Evolutionary conservation across 1,284 basidiomycete genomes (phyloP).

Genomic region (Xerocomus amazonicus): DNA sequence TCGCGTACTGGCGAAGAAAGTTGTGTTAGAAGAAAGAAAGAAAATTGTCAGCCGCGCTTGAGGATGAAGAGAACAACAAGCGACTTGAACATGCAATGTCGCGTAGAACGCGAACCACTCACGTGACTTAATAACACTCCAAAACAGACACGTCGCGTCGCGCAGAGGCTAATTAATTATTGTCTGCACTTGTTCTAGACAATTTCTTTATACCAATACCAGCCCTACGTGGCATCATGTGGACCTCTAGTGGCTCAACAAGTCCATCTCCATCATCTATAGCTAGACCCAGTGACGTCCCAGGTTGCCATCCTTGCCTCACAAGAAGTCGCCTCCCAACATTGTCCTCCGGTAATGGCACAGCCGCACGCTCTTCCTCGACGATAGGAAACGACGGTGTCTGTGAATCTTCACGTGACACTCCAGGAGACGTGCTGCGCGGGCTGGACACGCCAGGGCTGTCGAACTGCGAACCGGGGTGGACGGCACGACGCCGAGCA

Average conservation of each 20-base stretch:
- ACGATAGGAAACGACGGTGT: slow-evolving; percentile 10
- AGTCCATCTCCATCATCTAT: slow-evolving; percentile 37
- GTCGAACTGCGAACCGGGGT: slow-evolving; percentile 46
- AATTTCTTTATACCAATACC: slow-evolving; percentile 47
- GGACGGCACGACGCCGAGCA: slow-evolving; percentile 58
- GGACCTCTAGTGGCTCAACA: slow-evolving; percentile 53
- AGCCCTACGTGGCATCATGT: slow-evolving; percentile 40
- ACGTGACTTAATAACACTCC: slow-evolving; percentile 32
- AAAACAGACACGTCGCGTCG: slow-evolving; percentile 37
- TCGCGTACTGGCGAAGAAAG: slow-evolving; percentile 6
- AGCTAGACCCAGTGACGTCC: slow-evolving; percentile 49
- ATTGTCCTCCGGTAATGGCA: slow-evolving; percentile 48
- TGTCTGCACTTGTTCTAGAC: not conserved
- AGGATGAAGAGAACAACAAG: slow-evolving; percentile 14
- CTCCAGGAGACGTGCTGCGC: slow-evolving; percentile 24
- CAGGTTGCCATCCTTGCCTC: slow-evolving; percentile 74
- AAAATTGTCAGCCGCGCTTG: slow-evolving; percentile 30
- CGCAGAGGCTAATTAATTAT: not conserved
- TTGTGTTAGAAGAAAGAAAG: slow-evolving; percentile 1
- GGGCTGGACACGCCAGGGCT: slow-evolving; percentile 40
- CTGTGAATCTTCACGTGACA: slow-evolving; percentile 12
- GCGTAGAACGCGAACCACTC: slow-evolving; percentile 36
- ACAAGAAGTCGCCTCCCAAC: slow-evolving; percentile 63
- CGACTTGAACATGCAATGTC: slow-evolving; percentile 16
- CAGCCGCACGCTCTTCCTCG: slow-evolving; percentile 39